Conservation (phyloP, 257 asterid species). For the Salvia hispanica region DNA sequence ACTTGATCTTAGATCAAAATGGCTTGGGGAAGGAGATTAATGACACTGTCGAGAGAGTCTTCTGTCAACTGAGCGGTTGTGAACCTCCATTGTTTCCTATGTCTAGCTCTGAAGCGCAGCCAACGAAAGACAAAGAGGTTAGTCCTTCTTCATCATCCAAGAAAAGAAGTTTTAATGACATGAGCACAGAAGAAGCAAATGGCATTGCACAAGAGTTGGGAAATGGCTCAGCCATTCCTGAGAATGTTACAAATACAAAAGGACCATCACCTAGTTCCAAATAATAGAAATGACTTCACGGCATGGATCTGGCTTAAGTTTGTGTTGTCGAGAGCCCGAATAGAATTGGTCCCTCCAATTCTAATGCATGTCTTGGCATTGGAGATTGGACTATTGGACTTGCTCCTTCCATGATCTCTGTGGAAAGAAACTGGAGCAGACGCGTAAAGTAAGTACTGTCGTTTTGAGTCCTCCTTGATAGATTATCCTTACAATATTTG, state of each 20-base stretch:
- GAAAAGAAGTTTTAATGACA: slow-evolving; percentile 60
- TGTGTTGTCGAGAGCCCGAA: not conserved
- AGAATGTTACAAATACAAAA: slow-evolving; percentile 7
- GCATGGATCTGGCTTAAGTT: slow-evolving; percentile 16
- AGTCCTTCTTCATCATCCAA: slow-evolving; percentile 57
- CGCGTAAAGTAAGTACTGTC: not conserved
- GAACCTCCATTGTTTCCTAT: slow-evolving; percentile 83
- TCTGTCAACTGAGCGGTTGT: slow-evolving; percentile 84
- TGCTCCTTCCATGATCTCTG: slow-evolving; percentile 1
- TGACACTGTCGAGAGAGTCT: slow-evolving; percentile 83
- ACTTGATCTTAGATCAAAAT: slow-evolving; percentile 80
- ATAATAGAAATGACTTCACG: slow-evolving; percentile 24
- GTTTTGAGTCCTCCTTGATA: slow-evolving; percentile 1
- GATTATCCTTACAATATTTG: not conserved
- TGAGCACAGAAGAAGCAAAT: slow-evolving; percentile 48
- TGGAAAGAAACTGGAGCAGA: slow-evolving; percentile 1
- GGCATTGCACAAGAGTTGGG: slow-evolving; percentile 41
- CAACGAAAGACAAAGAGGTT: slow-evolving; percentile 60
- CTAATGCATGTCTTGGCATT: not conserved
- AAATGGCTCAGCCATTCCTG: slow-evolving; percentile 33
- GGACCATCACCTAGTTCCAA: slow-evolving; percentile 31
- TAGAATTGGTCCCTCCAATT: not conserved
- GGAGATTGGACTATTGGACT: slow-evolving; percentile 2
- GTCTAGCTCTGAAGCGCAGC: slow-evolving; percentile 35
- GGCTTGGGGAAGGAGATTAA: slow-evolving; percentile 86